phyloP scores from a whole-genome alignment of 176 grass and related monocot species.

The Hordeum marinum region DNA sequence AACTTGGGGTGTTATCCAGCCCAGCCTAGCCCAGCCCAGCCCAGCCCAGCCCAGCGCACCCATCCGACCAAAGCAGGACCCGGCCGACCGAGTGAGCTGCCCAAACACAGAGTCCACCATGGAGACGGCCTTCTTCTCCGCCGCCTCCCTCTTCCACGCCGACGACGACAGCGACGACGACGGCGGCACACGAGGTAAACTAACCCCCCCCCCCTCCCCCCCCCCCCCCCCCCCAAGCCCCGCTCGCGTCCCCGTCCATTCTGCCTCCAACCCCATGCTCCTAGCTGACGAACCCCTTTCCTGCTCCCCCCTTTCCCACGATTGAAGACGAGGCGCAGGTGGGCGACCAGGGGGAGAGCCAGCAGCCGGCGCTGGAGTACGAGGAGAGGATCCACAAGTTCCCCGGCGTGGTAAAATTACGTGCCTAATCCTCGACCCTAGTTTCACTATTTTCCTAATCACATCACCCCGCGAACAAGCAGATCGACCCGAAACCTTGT shows the following conservation, averaged over 20 bases:
- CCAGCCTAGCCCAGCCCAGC: neutral
- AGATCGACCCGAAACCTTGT: neutral
- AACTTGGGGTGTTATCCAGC: neutral
- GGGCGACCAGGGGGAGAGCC: neutral
- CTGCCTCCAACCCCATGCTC: neutral
- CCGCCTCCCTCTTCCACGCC: constrained; percentile 43
- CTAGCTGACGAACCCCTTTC: neutral
- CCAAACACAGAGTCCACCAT: neutral
- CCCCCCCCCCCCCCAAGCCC: neutral
- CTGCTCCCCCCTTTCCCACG: neutral
- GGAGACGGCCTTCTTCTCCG: constrained; percentile 57
- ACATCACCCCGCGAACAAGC: neutral
- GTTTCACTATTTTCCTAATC: neutral
- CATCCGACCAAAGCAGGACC: neutral
- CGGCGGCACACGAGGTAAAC: constrained; percentile 4
- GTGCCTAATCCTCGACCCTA: neutral
- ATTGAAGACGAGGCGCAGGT: neutral
- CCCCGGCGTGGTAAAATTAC: constrained; percentile 1
- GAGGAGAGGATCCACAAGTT: constrained; percentile 22
- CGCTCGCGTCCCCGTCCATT: neutral
- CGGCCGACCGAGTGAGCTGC: neutral
- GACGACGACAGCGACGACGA: constrained; percentile 28
- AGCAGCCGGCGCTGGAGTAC: neutral
- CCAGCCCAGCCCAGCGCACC: neutral
- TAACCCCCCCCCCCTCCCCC: neutral